These are phyloP conservation scores for Lasiodiplodia sp. DNA, from an alignment of 2,329 filamentous ascomycete genomes.

Conservation along the genomic window DNA sequence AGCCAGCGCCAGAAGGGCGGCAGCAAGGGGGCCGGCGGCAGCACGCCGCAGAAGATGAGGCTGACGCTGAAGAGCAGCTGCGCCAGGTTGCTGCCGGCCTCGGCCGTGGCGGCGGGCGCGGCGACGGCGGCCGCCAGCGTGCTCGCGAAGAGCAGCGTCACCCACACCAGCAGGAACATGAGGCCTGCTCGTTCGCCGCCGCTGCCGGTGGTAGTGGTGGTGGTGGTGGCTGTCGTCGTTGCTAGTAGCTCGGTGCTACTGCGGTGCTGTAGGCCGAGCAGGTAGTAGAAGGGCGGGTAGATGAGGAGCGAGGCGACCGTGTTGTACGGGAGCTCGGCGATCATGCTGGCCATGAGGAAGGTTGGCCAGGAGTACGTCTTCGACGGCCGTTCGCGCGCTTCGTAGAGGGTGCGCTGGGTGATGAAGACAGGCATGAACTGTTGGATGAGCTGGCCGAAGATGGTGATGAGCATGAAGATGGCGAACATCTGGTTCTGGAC, in stretches of 20 bases:
- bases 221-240: constrained; percentile 57
- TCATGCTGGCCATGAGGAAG: constrained; percentile 82
- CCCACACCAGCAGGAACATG: constrained; percentile 78
- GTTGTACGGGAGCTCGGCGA: constrained; percentile 88
- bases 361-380: constrained; percentile 87
- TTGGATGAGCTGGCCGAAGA: constrained; percentile 81
- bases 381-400: constrained; percentile 82
- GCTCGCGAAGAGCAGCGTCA: constrained; percentile 80
- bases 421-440: constrained; percentile 89
- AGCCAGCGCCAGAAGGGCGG: constrained; percentile 85
- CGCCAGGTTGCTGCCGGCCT: constrained; percentile 77
- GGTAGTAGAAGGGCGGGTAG: constrained; percentile 86
- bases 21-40: constrained; percentile 68
- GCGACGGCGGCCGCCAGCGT: constrained; percentile 84
- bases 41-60: constrained; percentile 78
- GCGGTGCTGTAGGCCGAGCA: constrained; percentile 75
- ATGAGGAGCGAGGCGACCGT: constrained; percentile 77
- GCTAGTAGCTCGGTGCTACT: constrained; percentile 54
- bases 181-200: constrained; percentile 78
- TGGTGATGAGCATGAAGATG: constrained; percentile 81
- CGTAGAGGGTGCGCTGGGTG: constrained; percentile 80
- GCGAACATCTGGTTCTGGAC: constrained; percentile 87
- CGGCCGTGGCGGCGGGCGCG: constrained; percentile 75
- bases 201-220: constrained; percentile 68
- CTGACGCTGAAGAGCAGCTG: constrained; percentile 77